Conservation (phyloP, 1,284 basidiomycete genomes). For the Pascua sp. region DNA sequence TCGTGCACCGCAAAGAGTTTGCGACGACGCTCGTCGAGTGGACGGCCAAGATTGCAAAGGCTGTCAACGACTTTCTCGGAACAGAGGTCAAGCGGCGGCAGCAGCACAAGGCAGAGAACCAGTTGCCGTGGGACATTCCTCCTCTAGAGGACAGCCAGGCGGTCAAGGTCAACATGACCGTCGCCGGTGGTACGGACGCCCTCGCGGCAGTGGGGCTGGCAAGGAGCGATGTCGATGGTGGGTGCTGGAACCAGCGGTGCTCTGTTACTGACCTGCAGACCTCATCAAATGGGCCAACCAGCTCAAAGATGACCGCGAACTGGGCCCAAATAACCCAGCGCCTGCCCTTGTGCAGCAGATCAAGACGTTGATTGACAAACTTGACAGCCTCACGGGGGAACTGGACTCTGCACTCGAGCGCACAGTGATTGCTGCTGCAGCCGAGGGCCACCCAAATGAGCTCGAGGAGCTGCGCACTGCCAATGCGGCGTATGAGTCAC, state of each 20-base stretch:
- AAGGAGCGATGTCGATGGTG: slow-evolving; percentile 68
- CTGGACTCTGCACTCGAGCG: slow-evolving; percentile 77
- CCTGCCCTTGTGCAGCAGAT: slow-evolving; percentile 60
- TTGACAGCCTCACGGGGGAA: slow-evolving; percentile 69
- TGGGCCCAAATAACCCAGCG: slow-evolving; percentile 53
- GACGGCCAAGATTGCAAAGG: slow-evolving; percentile 70
- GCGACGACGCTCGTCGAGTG: slow-evolving; percentile 68
- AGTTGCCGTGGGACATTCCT: slow-evolving; percentile 69
- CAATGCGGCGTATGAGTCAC: slow-evolving; percentile 24
- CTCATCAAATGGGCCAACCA: slow-evolving; percentile 65
- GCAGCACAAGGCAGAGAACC: slow-evolving; percentile 70
- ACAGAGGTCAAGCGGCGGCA: slow-evolving; percentile 72
- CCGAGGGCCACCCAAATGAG: not conserved
- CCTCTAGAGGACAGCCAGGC: slow-evolving; percentile 25
- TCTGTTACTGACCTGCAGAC: slow-evolving; percentile 32
- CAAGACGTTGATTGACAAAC: slow-evolving; percentile 65
- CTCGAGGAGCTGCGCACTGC: slow-evolving; percentile 11
- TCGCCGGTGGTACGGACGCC: slow-evolving; percentile 53
- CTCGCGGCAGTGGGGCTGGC: slow-evolving; percentile 54
- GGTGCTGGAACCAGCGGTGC: slow-evolving; percentile 20
- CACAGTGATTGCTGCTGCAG: slow-evolving; percentile 44
- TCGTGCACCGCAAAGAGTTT: slow-evolving; percentile 85
- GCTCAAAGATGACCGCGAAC: slow-evolving; percentile 33
- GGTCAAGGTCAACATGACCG: slow-evolving; percentile 71
- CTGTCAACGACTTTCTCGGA: slow-evolving; percentile 69